Conservation (phyloP, 805 yeast species). For the Nakazawaea sp. region DNA sequence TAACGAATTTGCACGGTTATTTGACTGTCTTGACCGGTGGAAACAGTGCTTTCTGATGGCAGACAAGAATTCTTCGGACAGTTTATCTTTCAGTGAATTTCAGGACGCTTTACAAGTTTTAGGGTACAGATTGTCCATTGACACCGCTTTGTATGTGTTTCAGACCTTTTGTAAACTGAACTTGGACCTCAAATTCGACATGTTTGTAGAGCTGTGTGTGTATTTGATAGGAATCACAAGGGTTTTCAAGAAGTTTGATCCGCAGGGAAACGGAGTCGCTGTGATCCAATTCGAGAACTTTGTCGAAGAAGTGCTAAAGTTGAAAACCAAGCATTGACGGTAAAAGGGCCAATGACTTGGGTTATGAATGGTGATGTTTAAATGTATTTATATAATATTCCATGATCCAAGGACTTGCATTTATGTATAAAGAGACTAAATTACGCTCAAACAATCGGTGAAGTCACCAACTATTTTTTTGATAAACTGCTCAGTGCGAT, state of each 20-base stretch:
- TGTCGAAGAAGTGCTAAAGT: constrained; percentile 35
- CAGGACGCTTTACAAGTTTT: constrained; percentile 15
- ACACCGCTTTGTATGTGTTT: constrained; percentile 12
- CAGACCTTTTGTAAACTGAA: constrained; percentile 6
- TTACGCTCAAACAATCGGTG: too few relatives aligned
- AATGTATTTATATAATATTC: too few relatives aligned
- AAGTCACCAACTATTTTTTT: too few relatives aligned
- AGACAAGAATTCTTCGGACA: constrained; percentile 4
- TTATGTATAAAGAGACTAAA: too few relatives aligned
- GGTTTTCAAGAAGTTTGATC: constrained; percentile 69
- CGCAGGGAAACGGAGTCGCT: constrained; percentile 68
- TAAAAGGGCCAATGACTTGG: too few relatives aligned
- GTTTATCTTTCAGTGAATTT: constrained; percentile 10
- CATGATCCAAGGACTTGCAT: too few relatives aligned
- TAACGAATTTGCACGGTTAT: constrained; percentile 9
- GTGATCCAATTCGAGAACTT: constrained; percentile 61
- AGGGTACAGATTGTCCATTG: constrained; percentile 11
- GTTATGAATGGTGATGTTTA: too few relatives aligned
- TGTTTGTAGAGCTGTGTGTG: constrained; percentile 74
- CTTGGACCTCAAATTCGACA: constrained; percentile 55
- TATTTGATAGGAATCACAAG: constrained; percentile 74
- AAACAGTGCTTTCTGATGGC: constrained; percentile 4
- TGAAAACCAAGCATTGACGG: too few relatives aligned
- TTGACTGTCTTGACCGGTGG: constrained; percentile 10
- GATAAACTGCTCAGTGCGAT: too few relatives aligned